Conservation (phyloP, 495 filamentous ascomycete genomes). For the Penicillium verhagenii region DNA sequence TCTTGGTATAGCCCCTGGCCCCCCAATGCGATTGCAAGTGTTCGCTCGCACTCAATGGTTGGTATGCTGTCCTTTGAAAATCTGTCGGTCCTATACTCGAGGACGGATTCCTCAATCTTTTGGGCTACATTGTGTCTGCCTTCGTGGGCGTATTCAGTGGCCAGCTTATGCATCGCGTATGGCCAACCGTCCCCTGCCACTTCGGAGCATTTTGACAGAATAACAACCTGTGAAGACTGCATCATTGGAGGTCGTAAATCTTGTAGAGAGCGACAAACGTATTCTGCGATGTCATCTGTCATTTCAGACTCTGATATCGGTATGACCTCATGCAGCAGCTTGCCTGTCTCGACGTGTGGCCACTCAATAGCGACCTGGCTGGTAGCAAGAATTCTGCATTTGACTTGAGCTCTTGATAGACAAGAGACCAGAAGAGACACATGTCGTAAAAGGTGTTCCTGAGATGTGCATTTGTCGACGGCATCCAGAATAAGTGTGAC, state of each 20-base stretch:
- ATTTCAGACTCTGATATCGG: not conserved
- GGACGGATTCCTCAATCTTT: not conserved
- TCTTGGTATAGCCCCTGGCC: not conserved
- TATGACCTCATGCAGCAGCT: not conserved
- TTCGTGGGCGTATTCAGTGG: not conserved
- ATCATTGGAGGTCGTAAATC: not conserved
- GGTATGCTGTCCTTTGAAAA: not conserved
- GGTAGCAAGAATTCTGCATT: not conserved
- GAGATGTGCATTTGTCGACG: not conserved
- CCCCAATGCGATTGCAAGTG: not conserved
- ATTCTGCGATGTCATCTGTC: not conserved
- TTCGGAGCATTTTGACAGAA: not conserved
- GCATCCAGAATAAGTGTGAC: not conserved
- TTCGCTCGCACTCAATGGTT: not conserved
- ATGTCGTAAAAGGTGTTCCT: not conserved
- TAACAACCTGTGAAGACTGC: not conserved
- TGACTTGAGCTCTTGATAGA: not conserved
- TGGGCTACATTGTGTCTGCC: not conserved
- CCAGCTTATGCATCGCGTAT: not conserved
- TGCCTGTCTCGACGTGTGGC: not conserved
- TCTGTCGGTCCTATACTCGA: not conserved
- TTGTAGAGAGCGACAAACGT: not conserved
- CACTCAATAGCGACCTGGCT: not conserved
- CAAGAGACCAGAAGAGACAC: not conserved
- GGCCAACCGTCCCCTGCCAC: not conserved